A percentile compares a stretch with the other conserved stretches of the same genome.
phyloP scores from a whole-genome alignment of 305 asterid genomes.

The Euphrasia arctica region DNA sequence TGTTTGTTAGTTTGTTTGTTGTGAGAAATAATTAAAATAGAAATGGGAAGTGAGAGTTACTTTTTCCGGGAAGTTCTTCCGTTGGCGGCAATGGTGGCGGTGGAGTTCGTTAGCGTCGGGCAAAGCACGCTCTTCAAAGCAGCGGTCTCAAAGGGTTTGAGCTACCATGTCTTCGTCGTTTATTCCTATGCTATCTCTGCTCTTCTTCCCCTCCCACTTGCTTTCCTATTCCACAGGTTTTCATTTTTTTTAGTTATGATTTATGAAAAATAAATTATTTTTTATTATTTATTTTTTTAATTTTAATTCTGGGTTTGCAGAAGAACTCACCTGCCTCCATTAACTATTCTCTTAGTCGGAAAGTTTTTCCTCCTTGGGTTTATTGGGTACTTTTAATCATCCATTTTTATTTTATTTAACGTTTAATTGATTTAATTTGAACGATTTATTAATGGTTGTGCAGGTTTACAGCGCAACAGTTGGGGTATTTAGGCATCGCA shows the following conservation, averaged over 20 bases:
- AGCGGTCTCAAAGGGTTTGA: slow-evolving; percentile 41
- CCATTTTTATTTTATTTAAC: neutral
- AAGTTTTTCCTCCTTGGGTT: slow-evolving; percentile 37
- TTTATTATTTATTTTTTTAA: too few species aligned
- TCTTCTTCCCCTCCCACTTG: slow-evolving; percentile 37
- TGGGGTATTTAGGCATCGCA: slow-evolving; percentile 32
- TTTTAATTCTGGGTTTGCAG: slow-evolving; percentile 24
- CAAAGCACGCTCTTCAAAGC: slow-evolving; percentile 40
- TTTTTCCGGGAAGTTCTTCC: slow-evolving; percentile 31
- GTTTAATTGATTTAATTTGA: neutral
- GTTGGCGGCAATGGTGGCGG: slow-evolving; percentile 34
- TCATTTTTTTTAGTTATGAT: too few species aligned
- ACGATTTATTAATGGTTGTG: neutral
- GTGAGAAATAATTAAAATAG: too few species aligned
- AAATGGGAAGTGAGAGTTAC: neutral
- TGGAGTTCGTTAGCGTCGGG: slow-evolving; percentile 38
- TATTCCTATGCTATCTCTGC: slow-evolving; percentile 41
- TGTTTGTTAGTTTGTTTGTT: too few species aligned
- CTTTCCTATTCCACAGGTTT: slow-evolving; percentile 36
- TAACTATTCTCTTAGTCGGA: slow-evolving; percentile 17
- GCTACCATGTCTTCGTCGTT: slow-evolving; percentile 32
- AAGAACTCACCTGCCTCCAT: slow-evolving; percentile 35
- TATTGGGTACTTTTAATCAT: slow-evolving; percentile 30
- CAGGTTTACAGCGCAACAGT: slow-evolving; percentile 30
- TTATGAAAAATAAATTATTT: neutral